These are phyloP conservation scores for Trichoderma atrobrunneum DNA, from an alignment of 2,329 filamentous ascomycete species.

Conservation along the genomic window DNA sequence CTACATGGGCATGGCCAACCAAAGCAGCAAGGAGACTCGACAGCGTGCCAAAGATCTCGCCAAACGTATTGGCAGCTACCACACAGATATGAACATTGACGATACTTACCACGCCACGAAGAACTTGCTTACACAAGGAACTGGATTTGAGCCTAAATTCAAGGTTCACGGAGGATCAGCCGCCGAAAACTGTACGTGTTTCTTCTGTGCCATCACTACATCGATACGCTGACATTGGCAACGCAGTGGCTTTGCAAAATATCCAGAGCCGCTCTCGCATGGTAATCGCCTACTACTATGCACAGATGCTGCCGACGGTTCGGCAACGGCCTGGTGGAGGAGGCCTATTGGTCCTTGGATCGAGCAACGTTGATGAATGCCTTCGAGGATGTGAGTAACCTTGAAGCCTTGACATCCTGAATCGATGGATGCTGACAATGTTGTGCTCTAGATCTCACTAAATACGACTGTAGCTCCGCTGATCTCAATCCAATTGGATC, in stretches of 20 bases:
- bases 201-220: too few species aligned
- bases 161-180: constrained; percentile 50
- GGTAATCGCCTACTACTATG: constrained; percentile 42
- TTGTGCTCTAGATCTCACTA: background rate
- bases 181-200: background rate
- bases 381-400: background rate
- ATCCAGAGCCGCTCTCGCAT: constrained; percentile 64
- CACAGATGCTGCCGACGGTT: constrained; percentile 34
- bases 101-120: background rate
- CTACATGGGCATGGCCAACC: constrained; percentile 59
- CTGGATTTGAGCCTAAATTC: constrained; percentile 51
- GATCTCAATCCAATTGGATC: constrained; percentile 57
- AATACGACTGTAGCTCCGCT: constrained; percentile 49
- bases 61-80: constrained; percentile 65
- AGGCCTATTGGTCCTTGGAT: constrained; percentile 30
- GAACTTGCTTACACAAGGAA: constrained; percentile 41
- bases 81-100: constrained; percentile 73
- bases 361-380: constrained; percentile 30
- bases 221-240: too few species aligned
- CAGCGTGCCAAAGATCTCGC: constrained; percentile 57
- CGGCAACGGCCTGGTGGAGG: constrained; percentile 26
- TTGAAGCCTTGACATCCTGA: background rate
- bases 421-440: background rate
- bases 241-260: constrained; percentile 56
- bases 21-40: constrained; percentile 64